Percentiles rank a stretch among this genome's conserved stretches.
Evolutionary conservation across 116 monocot genomes (phyloP).

Genomic region (Iris pallida): DNA sequence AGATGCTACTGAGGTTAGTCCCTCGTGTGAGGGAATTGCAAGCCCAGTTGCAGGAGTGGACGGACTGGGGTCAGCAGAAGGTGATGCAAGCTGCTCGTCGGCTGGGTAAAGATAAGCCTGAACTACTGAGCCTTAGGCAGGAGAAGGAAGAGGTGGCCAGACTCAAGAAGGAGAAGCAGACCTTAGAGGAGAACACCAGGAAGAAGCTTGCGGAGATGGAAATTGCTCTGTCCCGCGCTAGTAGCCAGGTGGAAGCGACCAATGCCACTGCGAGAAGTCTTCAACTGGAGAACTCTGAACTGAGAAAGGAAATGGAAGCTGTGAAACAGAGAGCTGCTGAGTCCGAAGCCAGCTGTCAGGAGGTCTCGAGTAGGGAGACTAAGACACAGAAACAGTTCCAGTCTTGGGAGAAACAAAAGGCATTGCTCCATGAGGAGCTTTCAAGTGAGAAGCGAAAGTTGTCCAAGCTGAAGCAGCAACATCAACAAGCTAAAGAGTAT

Average conservation of each 20-base stretch:
- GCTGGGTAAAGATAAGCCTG: constrained; percentile 69
- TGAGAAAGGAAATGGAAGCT: constrained; percentile 69
- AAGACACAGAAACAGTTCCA: constrained; percentile 51
- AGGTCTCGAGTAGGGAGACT: constrained; percentile 66
- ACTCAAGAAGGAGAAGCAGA: constrained; percentile 71
- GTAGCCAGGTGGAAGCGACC: constrained; percentile 52
- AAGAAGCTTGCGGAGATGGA: constrained; percentile 86
- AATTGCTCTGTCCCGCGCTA: constrained; percentile 61
- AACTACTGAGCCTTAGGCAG: constrained; percentile 69
- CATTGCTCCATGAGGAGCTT: constrained; percentile 61
- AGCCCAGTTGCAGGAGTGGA: constrained; percentile 71
- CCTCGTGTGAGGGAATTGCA: constrained; percentile 52
- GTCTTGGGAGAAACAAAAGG: constrained; percentile 64
- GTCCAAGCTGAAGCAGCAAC: constrained; percentile 38
- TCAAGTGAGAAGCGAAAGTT: constrained; percentile 40
- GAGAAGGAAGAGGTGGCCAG: constrained; percentile 75
- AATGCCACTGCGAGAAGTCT: constrained; percentile 40
- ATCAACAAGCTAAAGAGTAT: constrained; percentile 50
- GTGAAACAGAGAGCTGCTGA: constrained; percentile 63
- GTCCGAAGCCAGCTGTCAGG: constrained; percentile 59
- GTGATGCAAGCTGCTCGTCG: constrained; percentile 84
- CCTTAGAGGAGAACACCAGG: constrained; percentile 64
- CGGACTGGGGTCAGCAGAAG: constrained; percentile 91
- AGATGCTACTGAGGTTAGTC: constrained; percentile 50
- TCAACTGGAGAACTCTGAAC: constrained; percentile 57